phyloP scores from a whole-genome alignment of 352 stramenopile genomes.

The Blastocystis sp. region DNA sequence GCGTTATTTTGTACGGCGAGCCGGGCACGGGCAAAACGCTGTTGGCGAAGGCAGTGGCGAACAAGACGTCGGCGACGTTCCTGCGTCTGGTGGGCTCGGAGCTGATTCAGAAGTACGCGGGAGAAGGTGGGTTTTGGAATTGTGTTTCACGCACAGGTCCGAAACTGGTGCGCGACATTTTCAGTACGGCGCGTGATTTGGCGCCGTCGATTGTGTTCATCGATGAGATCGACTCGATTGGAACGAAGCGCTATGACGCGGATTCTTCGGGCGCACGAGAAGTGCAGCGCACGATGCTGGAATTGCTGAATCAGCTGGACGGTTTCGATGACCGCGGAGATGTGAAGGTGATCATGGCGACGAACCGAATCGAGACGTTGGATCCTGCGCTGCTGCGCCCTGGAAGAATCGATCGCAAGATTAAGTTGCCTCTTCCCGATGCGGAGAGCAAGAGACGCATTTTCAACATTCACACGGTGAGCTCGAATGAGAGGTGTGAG shows the following conservation, averaged over 20 bases:
- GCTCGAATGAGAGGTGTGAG: neutral
- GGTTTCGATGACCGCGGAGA: slow-evolving; percentile 98
- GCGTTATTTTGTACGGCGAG: slow-evolving; percentile 98
- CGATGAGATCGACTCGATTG: slow-evolving; percentile 99
- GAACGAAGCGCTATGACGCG: slow-evolving; percentile 97
- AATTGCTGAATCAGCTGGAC: slow-evolving; percentile 99
- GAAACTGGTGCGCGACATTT: slow-evolving; percentile 98
- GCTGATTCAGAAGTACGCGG: slow-evolving; percentile 95
- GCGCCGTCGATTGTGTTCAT: slow-evolving; percentile 99
- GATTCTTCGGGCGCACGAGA: slow-evolving; percentile 93
- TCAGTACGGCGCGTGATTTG: slow-evolving; percentile 95
- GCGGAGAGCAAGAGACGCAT: slow-evolving; percentile 99
- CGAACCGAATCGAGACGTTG: slow-evolving; percentile 97
- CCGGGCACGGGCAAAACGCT: slow-evolving; percentile 99
- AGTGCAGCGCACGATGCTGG: slow-evolving; percentile 99
- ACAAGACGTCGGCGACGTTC: slow-evolving; percentile 99
- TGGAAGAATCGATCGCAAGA: slow-evolving; percentile 99
- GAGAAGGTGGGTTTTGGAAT: slow-evolving; percentile 66
- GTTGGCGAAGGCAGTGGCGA: slow-evolving; percentile 93
- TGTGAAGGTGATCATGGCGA: slow-evolving; percentile 99
- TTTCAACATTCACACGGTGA: slow-evolving; percentile 97
- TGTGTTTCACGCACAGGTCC: slow-evolving; percentile 75
- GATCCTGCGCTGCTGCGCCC: slow-evolving; percentile 97
- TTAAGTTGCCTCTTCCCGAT: slow-evolving; percentile 99
- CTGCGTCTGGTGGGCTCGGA: slow-evolving; percentile 96